Conservation (phyloP, 2,329 filamentous ascomycete genomes). For the Dactylellina sp. region DNA sequence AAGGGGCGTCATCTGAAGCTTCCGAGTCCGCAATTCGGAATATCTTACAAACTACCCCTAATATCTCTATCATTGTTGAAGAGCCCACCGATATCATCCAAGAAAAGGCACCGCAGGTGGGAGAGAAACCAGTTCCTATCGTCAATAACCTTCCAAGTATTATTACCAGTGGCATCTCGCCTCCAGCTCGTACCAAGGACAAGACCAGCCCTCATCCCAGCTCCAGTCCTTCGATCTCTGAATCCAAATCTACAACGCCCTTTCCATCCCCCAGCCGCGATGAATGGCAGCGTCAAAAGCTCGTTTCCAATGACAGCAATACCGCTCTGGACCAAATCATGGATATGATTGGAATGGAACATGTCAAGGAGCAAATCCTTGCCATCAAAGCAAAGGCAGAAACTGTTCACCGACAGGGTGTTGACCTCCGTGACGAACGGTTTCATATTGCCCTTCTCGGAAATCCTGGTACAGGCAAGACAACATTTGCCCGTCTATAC, state of each 20-base stretch:
- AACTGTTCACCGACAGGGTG: conserved; percentile 69
- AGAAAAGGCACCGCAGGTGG: background rate
- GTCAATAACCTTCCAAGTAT: background rate
- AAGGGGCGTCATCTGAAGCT: background rate
- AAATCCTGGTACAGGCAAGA: conserved; percentile 81
- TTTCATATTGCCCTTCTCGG: conserved; percentile 75
- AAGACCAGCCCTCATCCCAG: background rate
- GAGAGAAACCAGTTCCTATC: background rate
- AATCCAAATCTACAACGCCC: conserved; percentile 2
- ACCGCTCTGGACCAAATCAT: conserved; percentile 73
- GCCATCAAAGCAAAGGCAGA: conserved; percentile 74
- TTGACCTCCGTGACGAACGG: conserved; percentile 70
- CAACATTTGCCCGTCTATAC: conserved; percentile 79
- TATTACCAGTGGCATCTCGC: background rate
- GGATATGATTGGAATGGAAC: conserved; percentile 77
- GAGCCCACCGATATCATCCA: conserved; percentile 23
- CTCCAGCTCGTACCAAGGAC: background rate
- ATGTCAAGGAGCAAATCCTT: conserved; percentile 75
- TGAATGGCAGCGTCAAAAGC: conserved; percentile 74
- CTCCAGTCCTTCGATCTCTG: background rate
- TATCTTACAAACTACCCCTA: background rate
- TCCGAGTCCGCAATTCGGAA: background rate
- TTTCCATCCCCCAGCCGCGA: conserved; percentile 62
- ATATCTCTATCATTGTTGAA: conserved; percentile 16
- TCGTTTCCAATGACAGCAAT: conserved; percentile 67